Conservation (phyloP, 75 land plant genomes). For the Picea glauca region DNA sequence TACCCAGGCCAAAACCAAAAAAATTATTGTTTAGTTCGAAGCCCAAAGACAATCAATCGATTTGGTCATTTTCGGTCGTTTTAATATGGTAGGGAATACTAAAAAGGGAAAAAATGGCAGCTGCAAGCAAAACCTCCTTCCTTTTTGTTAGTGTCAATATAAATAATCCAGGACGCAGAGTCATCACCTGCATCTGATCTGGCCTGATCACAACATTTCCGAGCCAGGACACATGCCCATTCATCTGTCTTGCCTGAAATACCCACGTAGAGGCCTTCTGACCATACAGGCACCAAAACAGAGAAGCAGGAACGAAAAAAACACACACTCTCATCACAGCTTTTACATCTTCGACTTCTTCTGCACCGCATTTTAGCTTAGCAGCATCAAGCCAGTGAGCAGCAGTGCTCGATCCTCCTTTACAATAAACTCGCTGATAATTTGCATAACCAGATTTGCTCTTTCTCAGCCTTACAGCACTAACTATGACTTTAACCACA, state of each 20-base stretch:
- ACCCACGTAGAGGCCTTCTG: conserved; percentile 41
- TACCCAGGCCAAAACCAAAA: too few relatives aligned
- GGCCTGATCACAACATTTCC: conserved; percentile 24
- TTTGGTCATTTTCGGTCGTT: too few relatives aligned
- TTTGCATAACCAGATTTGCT: not conserved
- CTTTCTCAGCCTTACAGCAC: conserved; percentile 17
- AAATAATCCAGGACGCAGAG: not conserved
- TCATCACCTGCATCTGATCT: conserved; percentile 33
- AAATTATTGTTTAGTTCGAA: too few relatives aligned
- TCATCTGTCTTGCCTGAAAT: conserved; percentile 24
- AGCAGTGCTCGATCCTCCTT: not conserved
- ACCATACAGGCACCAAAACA: conserved; percentile 26
- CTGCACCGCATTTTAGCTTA: conserved; percentile 14
- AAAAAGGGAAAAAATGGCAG: too few relatives aligned
- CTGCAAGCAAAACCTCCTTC: too few relatives aligned
- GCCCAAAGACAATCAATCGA: too few relatives aligned
- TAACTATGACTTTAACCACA: conserved; percentile 17
- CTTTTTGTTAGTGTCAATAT: too few relatives aligned
- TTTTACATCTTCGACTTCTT: conserved; percentile 34
- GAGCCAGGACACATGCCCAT: conserved; percentile 32
- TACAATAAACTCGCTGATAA: too few relatives aligned
- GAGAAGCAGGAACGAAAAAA: conserved; percentile 23
- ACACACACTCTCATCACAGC: conserved; percentile 21
- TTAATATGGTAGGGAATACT: too few relatives aligned
- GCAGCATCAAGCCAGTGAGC: conserved; percentile 32